These are phyloP conservation scores for Fusarium sarcochroum DNA, from an alignment of 2,329 filamentous ascomycete genomes.

Conservation along the genomic window DNA sequence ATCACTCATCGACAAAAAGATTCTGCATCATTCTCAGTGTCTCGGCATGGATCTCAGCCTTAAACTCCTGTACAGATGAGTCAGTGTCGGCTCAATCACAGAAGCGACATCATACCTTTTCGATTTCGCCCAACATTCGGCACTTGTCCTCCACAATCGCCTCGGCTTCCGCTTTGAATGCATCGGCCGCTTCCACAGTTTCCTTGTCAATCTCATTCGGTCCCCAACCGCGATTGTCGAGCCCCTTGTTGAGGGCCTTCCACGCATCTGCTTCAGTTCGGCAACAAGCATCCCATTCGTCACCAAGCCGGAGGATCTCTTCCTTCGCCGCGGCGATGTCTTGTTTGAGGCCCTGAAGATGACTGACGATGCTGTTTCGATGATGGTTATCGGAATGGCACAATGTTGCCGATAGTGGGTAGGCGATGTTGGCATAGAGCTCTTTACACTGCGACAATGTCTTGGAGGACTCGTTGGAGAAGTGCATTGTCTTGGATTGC, in stretches of 20 bases:
- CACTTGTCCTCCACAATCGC: conserved; percentile 41
- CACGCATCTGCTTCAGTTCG: conserved; percentile 36
- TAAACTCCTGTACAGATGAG: conserved; percentile 47
- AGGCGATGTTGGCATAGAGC: conserved; percentile 52
- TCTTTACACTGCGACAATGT: conserved; percentile 33
- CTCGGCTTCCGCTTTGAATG: conserved; percentile 42
- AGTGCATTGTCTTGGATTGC: conserved; percentile 35
- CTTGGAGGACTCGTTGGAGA: conserved; percentile 36
- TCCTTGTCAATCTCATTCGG: background rate
- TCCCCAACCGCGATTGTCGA: background rate
- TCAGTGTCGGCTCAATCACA: background rate
- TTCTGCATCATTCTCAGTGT: conserved; percentile 48
- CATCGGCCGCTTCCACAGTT: background rate
- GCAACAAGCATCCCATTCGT: conserved; percentile 49
- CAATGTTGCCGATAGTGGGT: conserved; percentile 52
- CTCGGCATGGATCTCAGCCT: conserved; percentile 44
- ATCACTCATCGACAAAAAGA: conserved; percentile 39
- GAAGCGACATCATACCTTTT: conserved; percentile 41
- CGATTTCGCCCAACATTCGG: conserved; percentile 46
- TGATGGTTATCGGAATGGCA: conserved; percentile 47
- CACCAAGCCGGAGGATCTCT: conserved; percentile 41
- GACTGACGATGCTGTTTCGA: conserved; percentile 45
- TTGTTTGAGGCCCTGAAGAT: conserved; percentile 43
- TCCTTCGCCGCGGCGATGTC: conserved; percentile 43
- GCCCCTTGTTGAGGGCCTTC: conserved; percentile 27